Base-by-base conservation (phyloP, 805 yeast genomes). In the Yarrowia sp. region DNA sequence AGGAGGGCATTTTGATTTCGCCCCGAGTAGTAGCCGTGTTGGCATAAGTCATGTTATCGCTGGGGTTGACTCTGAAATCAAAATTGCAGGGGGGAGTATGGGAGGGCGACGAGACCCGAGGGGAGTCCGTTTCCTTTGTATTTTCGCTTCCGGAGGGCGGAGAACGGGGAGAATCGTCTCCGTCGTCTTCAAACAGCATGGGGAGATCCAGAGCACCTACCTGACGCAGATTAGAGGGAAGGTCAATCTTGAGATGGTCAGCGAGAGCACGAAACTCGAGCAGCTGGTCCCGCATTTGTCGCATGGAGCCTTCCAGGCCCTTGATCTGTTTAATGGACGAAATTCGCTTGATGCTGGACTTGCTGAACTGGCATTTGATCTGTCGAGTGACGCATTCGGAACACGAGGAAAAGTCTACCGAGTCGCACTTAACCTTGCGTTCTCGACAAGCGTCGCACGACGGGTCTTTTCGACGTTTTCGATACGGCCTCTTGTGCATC, bases 391-490 rank as follows among this genome's bases (percentile, higher is more conserved):
- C 65, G 65, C 74, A 72, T 59, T 72, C 74, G 4, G 74, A 68
- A 66, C 74, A 72, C 10, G 74, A 67, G n/a, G 71, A 17, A 17
- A 68, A 54, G 49, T 72, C 73, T 8, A 73, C 67, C 19, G 74
- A 73, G 59, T 72, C 74, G 69, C 74, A 72, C 64, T 72, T 72
- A 61, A 72, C 74, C 56, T 72, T 72, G 21, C 74, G 67, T 52
- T 72, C 74, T 24, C 74, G 67, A 49, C 74, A 72, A 33, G 74
- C 72, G 44, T 72, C 74, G 66, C 74, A 72, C 11, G 74, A 71
- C 11, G 74, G 74, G 56, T 71, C 72, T 41, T 72, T 72, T 16
- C 74, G 62, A 30, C 74, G 70, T 48, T 71, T 73, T 14, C 74
- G 68, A 43, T 71, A 70, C 26, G 72, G 69, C 7, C 73, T 65